A percentile compares a stretch with the other conserved stretches of the same genome.
Evolutionary conservation across 1,139 yeast species (phyloP).

Genomic region (Candida neerlandica): DNA sequence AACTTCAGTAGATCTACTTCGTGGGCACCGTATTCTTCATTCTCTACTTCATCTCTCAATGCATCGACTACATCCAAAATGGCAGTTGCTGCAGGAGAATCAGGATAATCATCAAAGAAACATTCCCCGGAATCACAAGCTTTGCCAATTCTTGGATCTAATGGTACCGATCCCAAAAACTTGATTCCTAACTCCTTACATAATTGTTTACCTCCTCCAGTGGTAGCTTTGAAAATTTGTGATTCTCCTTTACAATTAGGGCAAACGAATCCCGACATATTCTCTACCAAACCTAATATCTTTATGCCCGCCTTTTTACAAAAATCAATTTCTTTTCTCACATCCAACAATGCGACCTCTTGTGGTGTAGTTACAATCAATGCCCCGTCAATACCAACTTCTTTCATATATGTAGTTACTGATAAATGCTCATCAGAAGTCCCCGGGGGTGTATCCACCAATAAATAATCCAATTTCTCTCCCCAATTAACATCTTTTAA

Average conservation of each 20-base stretch:
- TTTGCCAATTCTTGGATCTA: constrained; percentile 92
- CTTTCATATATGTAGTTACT: constrained; percentile 84
- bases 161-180: constrained; percentile 88
- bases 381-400: constrained; percentile 94
- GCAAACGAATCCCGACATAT: constrained; percentile 98
- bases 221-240: constrained; percentile 88
- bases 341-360: constrained; percentile 93
- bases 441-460: constrained; percentile 98
- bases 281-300: constrained; percentile 89
- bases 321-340: constrained; percentile 92
- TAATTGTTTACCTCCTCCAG: constrained; percentile 90
- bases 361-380: constrained; percentile 96
- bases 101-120: constrained; percentile 81
- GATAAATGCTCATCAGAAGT: constrained; percentile 96
- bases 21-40: constrained; percentile 14
- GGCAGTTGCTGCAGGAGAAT: constrained; percentile 91
- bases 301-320: constrained; percentile 88
- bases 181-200: constrained; percentile 78
- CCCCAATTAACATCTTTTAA: constrained; percentile 98
- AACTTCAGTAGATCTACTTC: constrained; percentile 13
- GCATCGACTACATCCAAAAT: constrained; percentile 80
- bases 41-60: constrained; percentile 49
- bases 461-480: constrained; percentile 73
- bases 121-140: constrained; percentile 89
- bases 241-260: constrained; percentile 92